These are phyloP conservation scores for Crithidia acanthocephali DNA, from an alignment of 208 protist species.

Conservation along the genomic window DNA sequence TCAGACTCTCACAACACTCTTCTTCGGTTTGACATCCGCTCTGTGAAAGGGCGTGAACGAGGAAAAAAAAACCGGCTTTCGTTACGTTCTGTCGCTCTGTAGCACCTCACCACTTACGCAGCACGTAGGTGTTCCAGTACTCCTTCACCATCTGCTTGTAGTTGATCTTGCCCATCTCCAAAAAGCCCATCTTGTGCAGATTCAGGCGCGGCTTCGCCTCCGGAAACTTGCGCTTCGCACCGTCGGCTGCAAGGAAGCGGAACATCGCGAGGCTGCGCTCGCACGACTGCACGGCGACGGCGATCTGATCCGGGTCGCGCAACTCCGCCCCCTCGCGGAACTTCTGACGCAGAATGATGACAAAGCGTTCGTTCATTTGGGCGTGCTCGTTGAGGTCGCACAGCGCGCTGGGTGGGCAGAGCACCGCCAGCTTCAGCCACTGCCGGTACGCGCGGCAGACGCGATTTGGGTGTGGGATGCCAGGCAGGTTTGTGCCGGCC, in stretches of 20 bases:
- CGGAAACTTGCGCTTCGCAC: slow-evolving; percentile 83
- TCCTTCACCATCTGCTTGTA: slow-evolving; percentile 90
- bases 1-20: too few species aligned
- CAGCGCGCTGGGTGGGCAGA: slow-evolving; percentile 76
- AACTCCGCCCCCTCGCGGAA: slow-evolving; percentile 81
- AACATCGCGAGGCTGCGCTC: slow-evolving; percentile 89
- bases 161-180: slow-evolving; percentile 89
- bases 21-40: too few species aligned
- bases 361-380: slow-evolving; percentile 91
- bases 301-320: slow-evolving; percentile 82
- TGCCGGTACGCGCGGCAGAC: slow-evolving; percentile 82
- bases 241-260: slow-evolving; percentile 78
- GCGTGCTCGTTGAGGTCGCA: slow-evolving; percentile 88
- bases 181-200: slow-evolving; percentile 88
- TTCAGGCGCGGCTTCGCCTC: slow-evolving; percentile 84
- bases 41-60: too few species aligned
- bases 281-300: slow-evolving; percentile 81
- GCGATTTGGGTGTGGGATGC: slow-evolving; percentile 79
- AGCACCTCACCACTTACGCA: slow-evolving; percentile 76
- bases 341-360: slow-evolving; percentile 89
- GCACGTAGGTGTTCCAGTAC: slow-evolving; percentile 91
- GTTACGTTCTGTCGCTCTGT: neutral
- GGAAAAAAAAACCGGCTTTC: too few species aligned
- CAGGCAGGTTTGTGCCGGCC: slow-evolving; percentile 76
- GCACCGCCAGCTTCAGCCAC: slow-evolving; percentile 88